phyloP scores from a whole-genome alignment of 1,284 basidiomycete genomes.

The Papiliotrema fonsecae region DNA sequence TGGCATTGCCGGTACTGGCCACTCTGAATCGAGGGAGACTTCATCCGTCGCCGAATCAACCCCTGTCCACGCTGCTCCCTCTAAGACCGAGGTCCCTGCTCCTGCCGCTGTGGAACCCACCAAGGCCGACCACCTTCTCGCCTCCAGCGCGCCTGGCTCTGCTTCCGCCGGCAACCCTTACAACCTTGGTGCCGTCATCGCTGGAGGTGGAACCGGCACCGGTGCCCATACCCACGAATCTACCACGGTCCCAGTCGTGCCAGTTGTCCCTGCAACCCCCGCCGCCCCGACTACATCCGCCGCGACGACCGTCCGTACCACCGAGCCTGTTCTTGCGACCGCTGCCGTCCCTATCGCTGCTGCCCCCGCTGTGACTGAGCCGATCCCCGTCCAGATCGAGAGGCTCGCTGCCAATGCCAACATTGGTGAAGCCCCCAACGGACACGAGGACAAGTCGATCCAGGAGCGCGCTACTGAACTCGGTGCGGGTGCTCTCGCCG shows the following conservation, averaged over 20 bases:
- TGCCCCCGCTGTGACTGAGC: slow-evolving; percentile 11
- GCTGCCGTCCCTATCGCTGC: slow-evolving; percentile 12
- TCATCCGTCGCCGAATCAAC: too few relatives aligned
- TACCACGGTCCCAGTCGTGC: too few relatives aligned
- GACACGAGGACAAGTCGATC: slow-evolving; percentile 12
- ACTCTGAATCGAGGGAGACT: too few relatives aligned
- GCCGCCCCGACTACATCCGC: background rate
- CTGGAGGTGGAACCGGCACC: too few relatives aligned
- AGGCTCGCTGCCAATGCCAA: slow-evolving; percentile 27
- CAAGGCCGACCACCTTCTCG: slow-evolving; percentile 21
- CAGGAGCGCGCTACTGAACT: slow-evolving; percentile 23
- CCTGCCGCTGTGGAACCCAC: slow-evolving; percentile 7
- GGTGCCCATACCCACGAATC: too few relatives aligned
- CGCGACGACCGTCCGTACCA: background rate
- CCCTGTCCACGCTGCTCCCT: slow-evolving; percentile 6
- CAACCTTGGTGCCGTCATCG: slow-evolving; percentile 9
- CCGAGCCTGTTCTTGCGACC: slow-evolving; percentile 5
- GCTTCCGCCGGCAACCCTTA: slow-evolving; percentile 10
- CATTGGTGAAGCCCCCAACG: slow-evolving; percentile 25
- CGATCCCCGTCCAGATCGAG: slow-evolving; percentile 22
- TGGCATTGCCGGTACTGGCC: slow-evolving; percentile 3
- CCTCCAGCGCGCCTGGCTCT: slow-evolving; percentile 25
- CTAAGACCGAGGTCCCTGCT: background rate
- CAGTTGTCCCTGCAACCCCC: too few relatives aligned
- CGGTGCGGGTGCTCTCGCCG: slow-evolving; percentile 29